Evolutionary conservation across 805 yeast species (phyloP).

Genomic region (Candida ficus): DNA sequence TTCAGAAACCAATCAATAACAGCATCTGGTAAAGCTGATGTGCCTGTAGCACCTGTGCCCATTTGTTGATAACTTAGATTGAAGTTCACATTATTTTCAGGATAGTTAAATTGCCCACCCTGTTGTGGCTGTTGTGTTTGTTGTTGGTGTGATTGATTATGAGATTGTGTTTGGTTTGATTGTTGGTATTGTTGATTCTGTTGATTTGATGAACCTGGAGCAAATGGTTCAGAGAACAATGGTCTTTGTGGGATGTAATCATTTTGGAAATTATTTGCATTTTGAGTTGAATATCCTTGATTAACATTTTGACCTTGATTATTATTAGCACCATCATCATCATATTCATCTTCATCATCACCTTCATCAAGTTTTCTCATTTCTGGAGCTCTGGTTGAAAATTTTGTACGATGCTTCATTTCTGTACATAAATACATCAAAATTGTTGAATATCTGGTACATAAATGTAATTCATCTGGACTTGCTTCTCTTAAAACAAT

Average conservation of each 20-base stretch:
- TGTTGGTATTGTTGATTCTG: neutral
- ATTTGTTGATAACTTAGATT: slow-evolving; percentile 22
- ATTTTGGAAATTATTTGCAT: too few species aligned
- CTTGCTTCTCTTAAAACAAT: slow-evolving; percentile 72
- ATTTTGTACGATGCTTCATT: slow-evolving; percentile 46
- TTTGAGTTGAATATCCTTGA: neutral
- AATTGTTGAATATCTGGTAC: slow-evolving; percentile 74
- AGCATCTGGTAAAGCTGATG: slow-evolving; percentile 25
- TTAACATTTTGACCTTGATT: neutral
- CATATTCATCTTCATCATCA: slow-evolving; percentile 19
- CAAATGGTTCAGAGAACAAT: slow-evolving; percentile 4
- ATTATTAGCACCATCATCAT: slow-evolving; percentile 1
- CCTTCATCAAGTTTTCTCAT: slow-evolving; percentile 20
- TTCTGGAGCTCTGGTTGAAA: slow-evolving; percentile 24
- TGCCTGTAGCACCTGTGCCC: slow-evolving; percentile 7
- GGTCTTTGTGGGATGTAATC: slow-evolving; percentile 8
- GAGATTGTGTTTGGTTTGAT: neutral
- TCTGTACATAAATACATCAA: slow-evolving; percentile 72
- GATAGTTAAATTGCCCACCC: neutral
- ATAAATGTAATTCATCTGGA: slow-evolving; percentile 84
- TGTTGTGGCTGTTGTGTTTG: neutral
- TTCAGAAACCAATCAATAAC: slow-evolving; percentile 47
- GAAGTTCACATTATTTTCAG: neutral
- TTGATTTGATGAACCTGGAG: neutral
- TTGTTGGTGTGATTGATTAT: neutral